A percentile compares a stretch with the other conserved stretches of the same genome.
These are phyloP conservation scores for Hypoxylon cercidicola DNA, from an alignment of 495 filamentous ascomycete species.

Conservation along the genomic window DNA sequence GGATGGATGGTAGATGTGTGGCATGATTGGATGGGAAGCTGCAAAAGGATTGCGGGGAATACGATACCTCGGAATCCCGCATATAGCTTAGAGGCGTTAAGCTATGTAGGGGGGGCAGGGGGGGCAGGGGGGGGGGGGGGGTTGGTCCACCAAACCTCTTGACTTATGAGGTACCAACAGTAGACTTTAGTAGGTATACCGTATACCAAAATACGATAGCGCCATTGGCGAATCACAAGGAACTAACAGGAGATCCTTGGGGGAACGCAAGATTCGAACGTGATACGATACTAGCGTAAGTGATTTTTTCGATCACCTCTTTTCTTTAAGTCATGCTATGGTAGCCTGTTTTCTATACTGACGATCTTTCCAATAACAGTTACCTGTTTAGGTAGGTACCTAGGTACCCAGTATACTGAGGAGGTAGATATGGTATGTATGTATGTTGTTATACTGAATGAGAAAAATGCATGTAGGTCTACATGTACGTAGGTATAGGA, in stretches of 20 bases:
- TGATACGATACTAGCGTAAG: not conserved
- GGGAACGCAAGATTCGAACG: not conserved
- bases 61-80: not conserved
- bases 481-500: not conserved
- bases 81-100: not conserved
- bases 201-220: not conserved
- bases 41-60: not conserved
- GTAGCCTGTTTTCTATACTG: constrained; percentile 1
- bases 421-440: not conserved
- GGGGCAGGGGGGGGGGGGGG: no score
- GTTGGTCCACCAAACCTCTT: no score
- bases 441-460: not conserved
- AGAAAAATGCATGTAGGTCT: no score
- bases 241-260: not conserved
- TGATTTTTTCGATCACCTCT: not conserved
- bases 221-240: not conserved
- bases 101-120: no score
- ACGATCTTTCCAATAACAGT: not conserved
- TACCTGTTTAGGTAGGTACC: not conserved
- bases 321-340: no score
- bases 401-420: not conserved
- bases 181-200: not conserved
- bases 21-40: not conserved
- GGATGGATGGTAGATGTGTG: no score
- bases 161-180: no score